Base-by-base conservation (phyloP, 495 filamentous ascomycete species). In the Pseudoneurospora amorphoporcata region DNA sequence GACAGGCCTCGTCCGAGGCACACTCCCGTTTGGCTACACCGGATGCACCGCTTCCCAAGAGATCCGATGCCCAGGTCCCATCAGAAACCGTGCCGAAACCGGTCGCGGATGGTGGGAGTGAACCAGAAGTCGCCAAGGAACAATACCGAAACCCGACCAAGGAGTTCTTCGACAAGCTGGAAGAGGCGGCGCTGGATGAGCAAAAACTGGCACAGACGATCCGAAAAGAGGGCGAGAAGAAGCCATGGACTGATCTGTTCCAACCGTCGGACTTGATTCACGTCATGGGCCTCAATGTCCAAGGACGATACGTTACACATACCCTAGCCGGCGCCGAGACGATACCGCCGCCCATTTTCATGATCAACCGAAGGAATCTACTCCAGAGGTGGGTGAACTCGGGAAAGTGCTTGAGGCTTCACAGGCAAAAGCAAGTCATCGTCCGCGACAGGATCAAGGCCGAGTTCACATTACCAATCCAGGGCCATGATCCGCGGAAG, bases 291-390 rank as follows among this genome's bases (percentile, higher is more conserved):
- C 77, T 81, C 45, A 83, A 84, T 35, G 73, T 79, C 35, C 74
- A 83, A 3, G 88, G 88, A 17, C 83, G 80, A 69, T 84, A 86
- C 58, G 76, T 90, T 68, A 81, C 86, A 3, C 84, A 89, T 69
- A 76, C 82, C 7, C 73, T 91, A 12, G 81, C 84, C 10, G 77
- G 79, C 72, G 73, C 47, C 70, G 72, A 71, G 41, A 73, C 72
- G 32, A 78, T 77, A 42, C 82, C 77, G 8, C 76, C 78, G 0
- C 70, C 79, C 16, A 73, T 76, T 65, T 79, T 79, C 73, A 70
- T 83, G 14, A 73, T 80, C 23, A 78, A 80, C 70, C 68, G 75
- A 9, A 43, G 32, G 17, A 68, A 37, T 12, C 23, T 79, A 0
- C 8, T 71, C 71, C 72, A 39, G 12, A 32, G 32, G 17, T 84